Conservation (phyloP, 2,329 filamentous ascomycete genomes). For the Huntiella bhutanensis region DNA sequence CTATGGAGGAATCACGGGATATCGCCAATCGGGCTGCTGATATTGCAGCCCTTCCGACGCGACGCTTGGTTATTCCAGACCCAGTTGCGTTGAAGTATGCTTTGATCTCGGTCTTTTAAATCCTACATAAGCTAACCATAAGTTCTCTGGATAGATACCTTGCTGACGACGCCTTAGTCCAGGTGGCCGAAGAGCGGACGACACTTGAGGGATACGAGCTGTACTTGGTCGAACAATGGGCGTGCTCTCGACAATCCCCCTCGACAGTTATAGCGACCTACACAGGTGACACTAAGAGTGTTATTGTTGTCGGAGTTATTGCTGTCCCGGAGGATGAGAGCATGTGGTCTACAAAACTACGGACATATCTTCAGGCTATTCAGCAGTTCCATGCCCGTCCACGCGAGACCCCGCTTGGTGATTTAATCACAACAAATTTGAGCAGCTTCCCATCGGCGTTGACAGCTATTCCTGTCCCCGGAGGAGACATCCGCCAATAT, state of each 20-base stretch:
- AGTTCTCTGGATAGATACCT: constrained; percentile 38
- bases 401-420: constrained; percentile 64
- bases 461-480: constrained; percentile 78
- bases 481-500: constrained; percentile 66
- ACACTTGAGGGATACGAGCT: constrained; percentile 70
- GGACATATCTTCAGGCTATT: constrained; percentile 71
- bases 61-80: constrained; percentile 30
- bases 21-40: constrained; percentile 10
- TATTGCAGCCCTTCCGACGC: constrained; percentile 7
- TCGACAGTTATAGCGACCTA: constrained; percentile 87
- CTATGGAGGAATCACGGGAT: constrained; percentile 33
- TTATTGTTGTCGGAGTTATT: constrained; percentile 61
- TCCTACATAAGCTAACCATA: not conserved
- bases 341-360: constrained; percentile 60
- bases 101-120: not conserved
- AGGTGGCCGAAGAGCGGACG: constrained; percentile 52
- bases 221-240: constrained; percentile 95
- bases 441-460: constrained; percentile 81
- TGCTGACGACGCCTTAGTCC: constrained; percentile 63
- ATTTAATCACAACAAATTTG: constrained; percentile 84
- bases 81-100: constrained; percentile 36
- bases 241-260: constrained; percentile 73
- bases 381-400: constrained; percentile 69
- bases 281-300: constrained; percentile 67
- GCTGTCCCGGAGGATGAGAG: constrained; percentile 64